A percentile compares a stretch with the other conserved stretches of the same genome.
These are phyloP conservation scores for Crithidia expoeki DNA, from an alignment of 208 protist genomes.

Conservation along the genomic window DNA sequence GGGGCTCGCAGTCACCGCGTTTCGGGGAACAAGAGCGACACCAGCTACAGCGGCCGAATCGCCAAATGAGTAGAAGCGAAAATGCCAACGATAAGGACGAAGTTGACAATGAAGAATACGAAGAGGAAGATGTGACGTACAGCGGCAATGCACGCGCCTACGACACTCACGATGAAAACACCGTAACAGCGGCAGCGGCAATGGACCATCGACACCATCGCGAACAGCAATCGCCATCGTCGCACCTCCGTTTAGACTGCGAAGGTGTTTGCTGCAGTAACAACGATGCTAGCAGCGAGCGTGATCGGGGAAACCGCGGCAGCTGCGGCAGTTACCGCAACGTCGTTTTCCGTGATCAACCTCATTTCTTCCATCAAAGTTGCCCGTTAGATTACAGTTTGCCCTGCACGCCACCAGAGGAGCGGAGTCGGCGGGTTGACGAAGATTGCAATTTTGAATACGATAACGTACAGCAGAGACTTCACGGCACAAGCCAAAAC, in stretches of 20 bases:
- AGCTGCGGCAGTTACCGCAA: too few species aligned
- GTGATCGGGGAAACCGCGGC: too few species aligned
- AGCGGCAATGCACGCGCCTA: not conserved
- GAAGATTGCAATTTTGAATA: not conserved
- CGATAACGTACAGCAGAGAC: too few species aligned
- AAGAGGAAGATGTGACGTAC: not conserved
- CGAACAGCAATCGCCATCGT: not conserved
- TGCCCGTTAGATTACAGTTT: not conserved
- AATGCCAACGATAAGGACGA: slow-evolving; percentile 12
- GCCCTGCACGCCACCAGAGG: slow-evolving; percentile 7
- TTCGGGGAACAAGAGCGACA: not conserved
- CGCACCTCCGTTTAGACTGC: too few species aligned
- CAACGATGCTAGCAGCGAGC: too few species aligned
- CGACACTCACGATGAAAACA: too few species aligned
- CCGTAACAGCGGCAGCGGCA: too few species aligned
- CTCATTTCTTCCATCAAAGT: not conserved
- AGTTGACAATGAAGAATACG: not conserved
- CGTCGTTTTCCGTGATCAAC: too few species aligned
- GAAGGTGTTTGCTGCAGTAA: too few species aligned
- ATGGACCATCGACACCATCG: too few species aligned
- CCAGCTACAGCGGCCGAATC: not conserved
- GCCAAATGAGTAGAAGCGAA: too few species aligned
- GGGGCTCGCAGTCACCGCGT: not conserved
- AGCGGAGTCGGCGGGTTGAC: not conserved
- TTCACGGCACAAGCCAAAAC: too few species aligned